Evolutionary conservation across 2,329 filamentous ascomycete species (phyloP), one percentile per base, ranked within the genome.

Genomic region (Pseudogymnoascus sp.): DNA sequence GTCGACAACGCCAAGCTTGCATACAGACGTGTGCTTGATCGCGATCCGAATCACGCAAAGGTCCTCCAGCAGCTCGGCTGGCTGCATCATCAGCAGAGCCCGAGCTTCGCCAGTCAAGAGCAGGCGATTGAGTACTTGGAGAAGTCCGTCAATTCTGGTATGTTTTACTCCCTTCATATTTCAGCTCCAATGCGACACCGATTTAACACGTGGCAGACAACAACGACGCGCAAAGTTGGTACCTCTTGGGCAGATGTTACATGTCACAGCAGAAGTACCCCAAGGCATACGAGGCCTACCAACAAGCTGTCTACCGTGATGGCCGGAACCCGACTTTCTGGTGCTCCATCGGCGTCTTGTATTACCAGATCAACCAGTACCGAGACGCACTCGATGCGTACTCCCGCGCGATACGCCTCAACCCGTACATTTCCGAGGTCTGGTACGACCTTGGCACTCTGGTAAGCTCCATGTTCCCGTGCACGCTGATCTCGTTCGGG

Each of bases 301-400:
- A 99, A 75, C 95, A 99, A 79, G 95, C 95, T 2, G 95, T 99
- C 41, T 99, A 99, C 75, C 92, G 95, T 64, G 95, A 99, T 75
- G 95, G 95, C 36, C 89, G 95, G 70, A 98, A 98, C 75, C 95
- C 95, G 16, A 98, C 95, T 1, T 99, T 98, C 80, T 99, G 95
- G 95, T 98, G 95, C 80, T 98, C 93, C 8, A 99, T 99, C 74
- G 95, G 95, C 75, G 95, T 99, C 14, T 83, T 99, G 65, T 99
- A 99, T 77, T 99, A 98, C 79, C 95, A 98, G 78, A 99, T 99
- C 80, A 99, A 98, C 78, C 95, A 99, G 79, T 99, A 99, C 78
- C 88, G 95, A 65, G 95, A 99, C 80, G 95, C 95, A 2, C 84
- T 99, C 62, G 95, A 99, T 79, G 95, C 95, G 41, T 99, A 98